phyloP scores from a whole-genome alignment of 805 yeast genomes.

The Starmerella scarabaei region DNA sequence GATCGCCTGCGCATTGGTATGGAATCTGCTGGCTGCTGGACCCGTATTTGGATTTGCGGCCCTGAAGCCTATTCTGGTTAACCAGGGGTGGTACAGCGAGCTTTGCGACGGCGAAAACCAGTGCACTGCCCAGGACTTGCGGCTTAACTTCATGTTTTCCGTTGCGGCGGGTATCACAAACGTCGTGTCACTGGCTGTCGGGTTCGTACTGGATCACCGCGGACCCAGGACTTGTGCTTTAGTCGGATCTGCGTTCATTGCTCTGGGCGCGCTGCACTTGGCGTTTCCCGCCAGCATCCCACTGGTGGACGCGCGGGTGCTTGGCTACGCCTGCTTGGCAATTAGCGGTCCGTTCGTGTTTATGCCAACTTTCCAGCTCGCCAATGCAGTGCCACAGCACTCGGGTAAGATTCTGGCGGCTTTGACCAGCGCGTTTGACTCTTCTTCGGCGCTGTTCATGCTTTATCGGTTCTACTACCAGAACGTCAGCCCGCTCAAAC shows the following conservation, averaged over 20 bases:
- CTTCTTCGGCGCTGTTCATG: conserved; percentile 79
- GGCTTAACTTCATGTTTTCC: conserved; percentile 71
- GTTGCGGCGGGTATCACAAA: conserved; percentile 80
- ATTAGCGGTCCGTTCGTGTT: conserved; percentile 91
- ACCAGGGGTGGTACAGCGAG: conserved; percentile 62
- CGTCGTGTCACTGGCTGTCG: conserved; percentile 69
- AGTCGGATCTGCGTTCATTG: conserved; percentile 51
- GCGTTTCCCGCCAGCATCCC: conserved; percentile 30
- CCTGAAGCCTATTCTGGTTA: conserved; percentile 63
- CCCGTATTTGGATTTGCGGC: conserved; percentile 95
- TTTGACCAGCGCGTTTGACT: conserved; percentile 86
- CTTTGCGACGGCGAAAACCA: conserved; percentile 34
- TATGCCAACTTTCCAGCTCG: conserved; percentile 78
- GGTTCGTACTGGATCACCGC: conserved; percentile 57
- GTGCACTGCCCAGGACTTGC: conserved; percentile 71
- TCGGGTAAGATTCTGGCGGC: conserved; percentile 74
- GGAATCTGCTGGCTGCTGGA: conserved; percentile 90
- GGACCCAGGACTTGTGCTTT: conserved; percentile 77
- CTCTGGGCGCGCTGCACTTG: conserved; percentile 41
- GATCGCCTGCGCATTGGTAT: conserved; percentile 56
- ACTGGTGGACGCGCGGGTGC: conserved; percentile 48
- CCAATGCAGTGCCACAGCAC: conserved; percentile 70
- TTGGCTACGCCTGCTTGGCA: conserved; percentile 66
- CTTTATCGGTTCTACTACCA: conserved; percentile 57
- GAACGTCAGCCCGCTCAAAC: conserved; percentile 28